Base-by-base conservation (phyloP, 257 asterid genomes). In the Nicotiana tomentosiformis region DNA sequence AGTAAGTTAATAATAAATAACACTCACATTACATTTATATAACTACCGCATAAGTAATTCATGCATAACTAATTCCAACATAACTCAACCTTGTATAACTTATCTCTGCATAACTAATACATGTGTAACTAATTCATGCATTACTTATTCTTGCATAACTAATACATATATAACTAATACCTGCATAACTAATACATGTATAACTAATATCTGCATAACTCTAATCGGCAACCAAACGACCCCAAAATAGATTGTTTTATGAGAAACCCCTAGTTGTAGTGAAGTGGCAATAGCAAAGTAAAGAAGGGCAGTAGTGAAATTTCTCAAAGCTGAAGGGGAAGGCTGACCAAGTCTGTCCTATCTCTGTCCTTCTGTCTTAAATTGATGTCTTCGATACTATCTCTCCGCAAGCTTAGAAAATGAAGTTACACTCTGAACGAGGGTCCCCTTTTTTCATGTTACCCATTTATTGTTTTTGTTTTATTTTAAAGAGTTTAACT, bases 401-500 rank as follows among this genome's bases (percentile, higher is more conserved):
- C 81, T 84, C 84, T 83, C 84, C 86, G 82, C 78, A 78, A 82
- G 83, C 88, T 81, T 82, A 78, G 88, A 86, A 88, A 85, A 85
- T 82, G 87, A 87, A 87, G 87, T 89, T 37, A 82, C 91, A 83
- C 88, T 8, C 87, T 80, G 84, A 78, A 70, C 87, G 86, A 85
- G 88, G 87, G 87, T 76, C 89, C 89, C 89, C 83, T 16, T 82
- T 76, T 85, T 85, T 86, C 84, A 77, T 81, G 88, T 60, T 77
- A 51, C 77, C 6, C 81, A 86, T 86, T 86, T 84, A 84, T 81
- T 86, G 84, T 82, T n/a, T 35, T 70, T 17, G 9, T n/a, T 43
- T 43, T 20, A 30, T 53, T 39, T 17, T 43, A 26, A 26, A 60
- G 66, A 43, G 3, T 43, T 43, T 39, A 39, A 39, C 43, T 37